Evolutionary conservation across 75 land plant genomes (phyloP).

Genomic region (Sequoiadendron giganteum): DNA sequence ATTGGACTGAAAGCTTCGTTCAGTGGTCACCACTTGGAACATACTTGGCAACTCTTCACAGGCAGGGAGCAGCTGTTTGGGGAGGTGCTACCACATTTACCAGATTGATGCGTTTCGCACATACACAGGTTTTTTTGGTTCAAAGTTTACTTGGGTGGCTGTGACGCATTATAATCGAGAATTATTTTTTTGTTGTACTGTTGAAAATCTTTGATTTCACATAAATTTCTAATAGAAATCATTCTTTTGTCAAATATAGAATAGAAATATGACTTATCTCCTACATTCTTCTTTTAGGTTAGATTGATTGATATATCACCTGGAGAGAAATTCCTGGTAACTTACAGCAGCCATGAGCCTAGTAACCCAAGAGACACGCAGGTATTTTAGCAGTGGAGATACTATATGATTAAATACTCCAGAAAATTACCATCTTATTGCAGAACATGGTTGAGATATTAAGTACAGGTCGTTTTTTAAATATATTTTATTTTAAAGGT

Average conservation of each 20-base stretch:
- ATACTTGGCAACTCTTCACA: conserved; percentile 89
- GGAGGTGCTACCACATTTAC: conserved; percentile 80
- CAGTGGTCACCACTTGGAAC: conserved; percentile 98
- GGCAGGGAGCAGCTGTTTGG: conserved; percentile 96
- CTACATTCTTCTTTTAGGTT: conserved; percentile 43
- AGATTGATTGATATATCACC: conserved; percentile 92
- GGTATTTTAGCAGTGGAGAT: conserved; percentile 26
- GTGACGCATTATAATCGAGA: background rate
- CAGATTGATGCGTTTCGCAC: conserved; percentile 82
- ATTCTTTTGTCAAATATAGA: background rate
- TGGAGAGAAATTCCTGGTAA: conserved; percentile 73
- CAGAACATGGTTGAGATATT: background rate
- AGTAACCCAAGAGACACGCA: conserved; percentile 95
- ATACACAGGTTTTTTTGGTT: conserved; percentile 61
- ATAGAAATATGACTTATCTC: background rate
- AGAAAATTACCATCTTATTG: background rate
- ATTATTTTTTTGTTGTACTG: background rate
- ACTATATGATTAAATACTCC: background rate
- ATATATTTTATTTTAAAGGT: background rate
- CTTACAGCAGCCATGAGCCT: conserved; percentile 95
- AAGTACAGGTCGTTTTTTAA: background rate
- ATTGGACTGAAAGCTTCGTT: conserved; percentile 92
- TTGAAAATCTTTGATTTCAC: background rate
- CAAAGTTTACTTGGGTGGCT: background rate
- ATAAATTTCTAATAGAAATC: background rate